phyloP scores from a whole-genome alignment of 306 rosid genomes.

The Lupinus albus region DNA sequence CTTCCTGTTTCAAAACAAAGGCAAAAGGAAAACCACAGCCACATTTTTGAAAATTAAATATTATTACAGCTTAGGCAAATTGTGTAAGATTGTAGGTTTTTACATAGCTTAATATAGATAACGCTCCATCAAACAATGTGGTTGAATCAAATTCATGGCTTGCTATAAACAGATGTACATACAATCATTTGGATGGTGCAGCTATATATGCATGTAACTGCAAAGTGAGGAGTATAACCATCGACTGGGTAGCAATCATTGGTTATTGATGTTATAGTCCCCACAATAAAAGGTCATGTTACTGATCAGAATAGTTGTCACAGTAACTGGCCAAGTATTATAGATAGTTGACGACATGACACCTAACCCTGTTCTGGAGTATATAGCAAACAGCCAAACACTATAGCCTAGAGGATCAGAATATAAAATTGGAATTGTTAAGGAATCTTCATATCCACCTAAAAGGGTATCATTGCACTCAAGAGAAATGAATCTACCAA shows the following conservation, averaged over 20 bases:
- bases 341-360: slow-evolving; percentile 17
- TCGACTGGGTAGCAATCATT: not conserved
- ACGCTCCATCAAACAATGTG: not conserved
- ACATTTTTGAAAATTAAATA: not conserved
- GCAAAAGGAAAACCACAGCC: not conserved
- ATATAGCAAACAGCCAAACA: slow-evolving; percentile 26
- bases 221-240: not conserved
- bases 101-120: not conserved
- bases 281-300: not conserved
- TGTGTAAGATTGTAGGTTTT: not conserved
- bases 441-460: slow-evolving; percentile 39
- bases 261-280: slow-evolving; percentile 11
- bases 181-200: slow-evolving; percentile 12
- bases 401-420: slow-evolving; percentile 27
- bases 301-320: not conserved
- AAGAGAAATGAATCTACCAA: slow-evolving; percentile 41
- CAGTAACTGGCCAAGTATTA: not conserved
- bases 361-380: slow-evolving; percentile 35
- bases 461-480: slow-evolving; percentile 23
- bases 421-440: slow-evolving; percentile 22
- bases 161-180: not conserved
- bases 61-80: not conserved
- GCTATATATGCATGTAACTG: not conserved
- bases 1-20: slow-evolving; percentile 2
- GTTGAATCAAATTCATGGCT: not conserved